These are phyloP conservation scores for Diaporthe ilicicola DNA, from an alignment of 2,329 filamentous ascomycete genomes.

Conservation along the genomic window DNA sequence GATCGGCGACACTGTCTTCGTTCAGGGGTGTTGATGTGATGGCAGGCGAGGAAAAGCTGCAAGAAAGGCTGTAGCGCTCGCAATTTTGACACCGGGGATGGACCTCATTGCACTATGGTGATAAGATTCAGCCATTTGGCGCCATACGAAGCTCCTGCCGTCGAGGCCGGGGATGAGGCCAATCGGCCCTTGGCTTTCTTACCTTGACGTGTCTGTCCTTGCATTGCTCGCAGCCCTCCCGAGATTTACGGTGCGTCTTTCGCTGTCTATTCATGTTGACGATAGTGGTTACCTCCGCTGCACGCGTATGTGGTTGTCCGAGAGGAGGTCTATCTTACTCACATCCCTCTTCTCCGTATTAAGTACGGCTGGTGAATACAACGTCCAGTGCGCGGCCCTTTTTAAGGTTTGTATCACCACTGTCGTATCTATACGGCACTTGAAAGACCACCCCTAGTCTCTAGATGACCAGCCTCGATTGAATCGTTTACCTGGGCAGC, in stretches of 20 bases:
- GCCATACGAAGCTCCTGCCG: not conserved
- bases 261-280: not conserved
- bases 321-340: not conserved
- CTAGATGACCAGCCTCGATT: not conserved
- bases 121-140: not conserved
- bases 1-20: not conserved
- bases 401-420: too few species aligned
- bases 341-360: too few species aligned
- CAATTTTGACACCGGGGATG: not conserved
- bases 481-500: not conserved
- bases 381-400: too few species aligned
- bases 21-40: not conserved
- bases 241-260: not conserved
- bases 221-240: not conserved
- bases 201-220: slow-evolving; percentile 7
- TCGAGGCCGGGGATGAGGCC: not conserved
- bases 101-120: not conserved
- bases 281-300: not conserved
- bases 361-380: too few species aligned
- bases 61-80: slow-evolving; percentile 1
- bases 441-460: not conserved
- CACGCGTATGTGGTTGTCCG: not conserved
- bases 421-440: slow-evolving; percentile 3
- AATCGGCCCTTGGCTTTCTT: not conserved
- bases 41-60: not conserved